Evolutionary conservation across 73 alveolate species (phyloP), one percentile per base, ranked within the genome.

Genomic region (Paramecium sonneborni): DNA sequence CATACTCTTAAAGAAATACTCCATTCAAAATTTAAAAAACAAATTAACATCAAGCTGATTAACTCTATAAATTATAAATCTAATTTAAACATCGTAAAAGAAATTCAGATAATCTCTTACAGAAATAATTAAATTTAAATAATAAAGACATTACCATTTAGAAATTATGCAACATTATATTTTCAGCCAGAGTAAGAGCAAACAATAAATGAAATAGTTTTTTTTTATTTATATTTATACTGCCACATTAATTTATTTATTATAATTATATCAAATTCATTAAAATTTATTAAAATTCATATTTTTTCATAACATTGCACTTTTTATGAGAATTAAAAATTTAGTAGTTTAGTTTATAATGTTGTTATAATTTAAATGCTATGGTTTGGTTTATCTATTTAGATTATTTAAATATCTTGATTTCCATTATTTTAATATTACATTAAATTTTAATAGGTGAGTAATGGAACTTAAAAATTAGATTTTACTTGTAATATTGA

Each of bases 391-490:
- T 52, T 52, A 30, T 52, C 68, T 52, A 52, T 52, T 21, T 0
- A 3, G 68, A 52, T 3, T 15, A 18, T n/a, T 52, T 21, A n/a
- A 18, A 52, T 52, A 52, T 52, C 68, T 52, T 67, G 44, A 67
- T 67, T 32, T 20, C 21, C 46, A 67, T 67, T 67, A 67, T 67
- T 67, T 67, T 67, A 58, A 67, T 34, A 67, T 67, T 9, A 67
- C 85, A 67, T 32, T 67, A 67, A 67, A 20, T 32, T 32, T 67
- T 14, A 30, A 58, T 24, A 67, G 46, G 15, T 18, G 46, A 67
- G 46, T 14, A 6, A 74, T 74, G 87, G 87, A 74, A 74, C 87
- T 74, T 14, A 74, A 74, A 39, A 74, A 74, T 74, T 39, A 74
- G 87, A 74, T 74, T 0, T 39, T 74, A 28, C 44, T 74, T 28